Evolutionary conservation across 2,329 filamentous ascomycete species (phyloP), one percentile per base, ranked within the genome.

Genomic region (Thielaviopsis euricoi): DNA sequence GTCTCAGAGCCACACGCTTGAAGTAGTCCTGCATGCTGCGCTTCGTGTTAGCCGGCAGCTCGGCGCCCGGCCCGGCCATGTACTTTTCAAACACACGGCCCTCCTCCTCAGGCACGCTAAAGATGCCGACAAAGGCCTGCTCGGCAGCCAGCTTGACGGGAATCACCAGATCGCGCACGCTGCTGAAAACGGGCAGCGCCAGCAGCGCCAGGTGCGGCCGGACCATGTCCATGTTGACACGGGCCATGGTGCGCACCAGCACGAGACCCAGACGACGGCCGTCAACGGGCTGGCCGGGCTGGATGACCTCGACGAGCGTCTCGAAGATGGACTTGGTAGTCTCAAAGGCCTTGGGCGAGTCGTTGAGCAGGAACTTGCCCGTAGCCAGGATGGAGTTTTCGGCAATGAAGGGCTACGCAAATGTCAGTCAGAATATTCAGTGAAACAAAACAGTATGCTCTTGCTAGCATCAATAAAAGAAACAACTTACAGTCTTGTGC

Each of bases 21-120:
- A 97, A 97, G 73, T 98, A 98, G 69, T 98, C 93, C 60, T 84
- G 80, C 86, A 98, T 96, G 69, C 85, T 89, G 64, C 91, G 80
- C 77, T 94, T 93, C 19, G 82, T 82, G 48, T 81, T 85, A 0
- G 87, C 71, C 9, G 83, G 76, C 60, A 96, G 71, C 2, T 81
- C 79, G 55, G 80, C 79, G 6, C 79, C 81, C 1, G 83, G 76
- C 0, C 83, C 82, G 10, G 80, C 76, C 74, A 96, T 83, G 71
- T 89, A 97, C 71, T 90, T 90, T 65, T 96, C 90, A 68, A 96
- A 97, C 21, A 96, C 82, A 62, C 81, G 83, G 60, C 76, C 78
- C 67, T 96, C 93, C 62, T 90, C 85, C 51, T 95, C 88, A 1
- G 90, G 88, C 1, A 97, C 90, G 50, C 81, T 83, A 73, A 98